Percentiles rank a stretch among this genome's conserved stretches.
Evolutionary conservation across 2,329 filamentous ascomycete genomes (phyloP).

Genomic region (Xylariaceae sp.): DNA sequence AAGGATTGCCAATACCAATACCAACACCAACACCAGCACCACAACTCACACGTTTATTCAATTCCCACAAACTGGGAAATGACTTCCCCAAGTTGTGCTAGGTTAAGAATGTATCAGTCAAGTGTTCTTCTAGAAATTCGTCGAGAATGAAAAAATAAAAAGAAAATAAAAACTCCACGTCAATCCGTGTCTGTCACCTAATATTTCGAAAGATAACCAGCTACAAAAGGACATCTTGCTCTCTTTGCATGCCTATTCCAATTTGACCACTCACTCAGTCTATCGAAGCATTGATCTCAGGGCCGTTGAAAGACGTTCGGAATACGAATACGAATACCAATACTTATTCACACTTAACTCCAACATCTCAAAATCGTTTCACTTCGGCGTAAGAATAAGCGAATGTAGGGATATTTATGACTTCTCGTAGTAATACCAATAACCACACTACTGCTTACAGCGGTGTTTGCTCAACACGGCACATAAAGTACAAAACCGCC

Average conservation of each 20-base stretch:
- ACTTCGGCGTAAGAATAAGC: not conserved
- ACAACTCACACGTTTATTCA: no score
- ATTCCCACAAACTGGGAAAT: no score
- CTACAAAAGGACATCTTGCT: no score
- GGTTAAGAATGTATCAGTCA: no score
- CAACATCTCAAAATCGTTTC: not conserved
- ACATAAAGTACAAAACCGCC: constrained; percentile 22
- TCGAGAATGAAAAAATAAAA: no score
- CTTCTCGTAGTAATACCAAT: constrained; percentile 24
- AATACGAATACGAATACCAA: constrained; percentile 11
- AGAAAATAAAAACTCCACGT: no score
- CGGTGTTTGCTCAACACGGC: constrained; percentile 16
- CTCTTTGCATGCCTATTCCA: not conserved
- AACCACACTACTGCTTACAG: constrained; percentile 7
- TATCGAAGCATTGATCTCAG: not conserved
- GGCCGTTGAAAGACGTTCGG: not conserved
- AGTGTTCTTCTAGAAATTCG: no score
- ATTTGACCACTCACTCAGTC: not conserved
- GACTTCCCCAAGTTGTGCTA: no score
- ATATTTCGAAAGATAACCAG: no score
- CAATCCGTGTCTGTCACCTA: no score
- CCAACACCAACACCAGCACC: no score
- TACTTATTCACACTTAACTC: constrained; percentile 3
- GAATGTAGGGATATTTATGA: not conserved
- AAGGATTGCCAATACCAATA: no score